Conservation (phyloP, 805 yeast species). For the Candida hispaniensis region DNA sequence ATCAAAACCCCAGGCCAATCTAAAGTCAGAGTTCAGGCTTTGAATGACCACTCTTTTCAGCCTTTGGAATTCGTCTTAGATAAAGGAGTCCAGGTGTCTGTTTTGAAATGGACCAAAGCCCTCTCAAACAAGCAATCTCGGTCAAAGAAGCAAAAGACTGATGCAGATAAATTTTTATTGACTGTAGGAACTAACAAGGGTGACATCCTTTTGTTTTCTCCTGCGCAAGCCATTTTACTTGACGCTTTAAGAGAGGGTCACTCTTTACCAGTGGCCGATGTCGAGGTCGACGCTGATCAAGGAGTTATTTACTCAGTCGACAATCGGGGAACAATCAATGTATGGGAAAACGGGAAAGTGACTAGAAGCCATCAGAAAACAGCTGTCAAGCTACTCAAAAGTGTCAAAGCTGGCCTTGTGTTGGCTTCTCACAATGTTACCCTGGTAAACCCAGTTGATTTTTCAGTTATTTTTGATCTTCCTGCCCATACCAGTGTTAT, state of each 20-base stretch:
- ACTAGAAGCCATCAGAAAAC: conserved; percentile 10
- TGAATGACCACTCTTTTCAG: conserved; percentile 32
- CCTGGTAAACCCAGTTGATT: conserved; percentile 36
- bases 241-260: conserved; percentile 40
- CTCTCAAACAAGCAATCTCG: conserved; percentile 3
- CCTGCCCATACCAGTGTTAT: conserved; percentile 60
- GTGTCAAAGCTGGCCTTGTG: conserved; percentile 30
- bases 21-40: conserved; percentile 52
- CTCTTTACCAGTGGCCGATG: conserved; percentile 39
- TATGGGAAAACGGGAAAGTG: conserved; percentile 11
- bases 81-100: conserved; percentile 40
- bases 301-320: conserved; percentile 21
- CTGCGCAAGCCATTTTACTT: conserved; percentile 47
- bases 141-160: conserved; percentile 26
- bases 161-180: conserved; percentile 32
- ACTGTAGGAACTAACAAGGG: conserved; percentile 62
- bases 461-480: conserved; percentile 37
- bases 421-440: conserved; percentile 59
- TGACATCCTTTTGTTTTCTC: conserved; percentile 53
- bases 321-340: conserved; percentile 11
- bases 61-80: conserved; percentile 41
- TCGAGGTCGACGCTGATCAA: conserved; percentile 34
- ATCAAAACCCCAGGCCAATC: conserved; percentile 61
- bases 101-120: conserved; percentile 42
- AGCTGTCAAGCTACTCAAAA: conserved; percentile 30